Base-by-base conservation (phyloP, 2,329 filamentous ascomycete species). In the Parastagonospora avenae region DNA sequence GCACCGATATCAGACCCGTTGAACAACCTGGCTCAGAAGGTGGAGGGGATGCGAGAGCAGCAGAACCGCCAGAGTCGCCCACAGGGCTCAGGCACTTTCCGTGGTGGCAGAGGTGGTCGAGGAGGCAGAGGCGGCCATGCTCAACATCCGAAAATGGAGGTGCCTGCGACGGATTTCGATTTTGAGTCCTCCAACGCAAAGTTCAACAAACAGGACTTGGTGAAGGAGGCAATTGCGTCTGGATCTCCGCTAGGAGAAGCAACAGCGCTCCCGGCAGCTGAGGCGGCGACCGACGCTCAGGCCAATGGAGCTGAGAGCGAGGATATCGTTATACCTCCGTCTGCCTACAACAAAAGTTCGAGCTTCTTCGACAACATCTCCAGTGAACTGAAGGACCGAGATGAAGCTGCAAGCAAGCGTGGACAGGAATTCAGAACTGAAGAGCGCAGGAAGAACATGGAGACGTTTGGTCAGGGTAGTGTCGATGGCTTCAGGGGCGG, bases 301-400 rank as follows among this genome's bases (percentile, higher is more conserved):
- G 54, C 67, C 16, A 68, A 75, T 29, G 69, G 68, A 4, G 63
- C 46, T n/a, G 73, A 75, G 14, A 64, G 80, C 32, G 73, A 80
- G 1, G 74, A 80, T 1, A 75, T 80, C 11, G 76, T 79, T 10
- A 80, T 79, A 6, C 67, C 74, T 8, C 67, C 73, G 15, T 71
- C 76, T 28, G 82, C 85, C 0, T 99, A 99, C 77, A 93, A 97
- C 79, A 96, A 92, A 76, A 82, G 87, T 4, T 86, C 79, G 3
- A 96, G 91, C 1, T 99, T 99, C 81, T 99, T 99, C 70, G 94
- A 99, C 76, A 97, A 99, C 74, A 97, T 99, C 59, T 96, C 91
- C 1, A 96, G 91, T 60, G 94, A 99, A 72, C 84, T 90, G 55
- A 95, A 90, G 74, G 94, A 99, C 60, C 86, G 94, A 37, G 86